A percentile compares a stretch with the other conserved stretches of the same genome.
Evolutionary conservation across 2,329 filamentous ascomycete species (phyloP).

Genomic region (Paecilomyces sp.): DNA sequence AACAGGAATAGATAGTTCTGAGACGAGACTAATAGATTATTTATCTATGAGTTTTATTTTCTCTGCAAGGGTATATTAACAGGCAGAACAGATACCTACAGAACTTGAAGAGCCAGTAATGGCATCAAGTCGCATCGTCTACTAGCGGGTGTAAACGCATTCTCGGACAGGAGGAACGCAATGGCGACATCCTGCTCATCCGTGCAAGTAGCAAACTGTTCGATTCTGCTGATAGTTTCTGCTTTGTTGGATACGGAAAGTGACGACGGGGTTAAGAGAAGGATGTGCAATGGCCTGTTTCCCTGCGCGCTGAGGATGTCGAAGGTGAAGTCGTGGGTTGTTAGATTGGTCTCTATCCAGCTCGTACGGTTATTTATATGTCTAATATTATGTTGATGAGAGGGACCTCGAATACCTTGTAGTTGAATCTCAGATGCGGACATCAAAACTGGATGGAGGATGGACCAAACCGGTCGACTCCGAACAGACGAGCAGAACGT

Average conservation of each 20-base stretch:
- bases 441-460: slow-evolving; percentile 15
- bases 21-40: slow-evolving; percentile 1
- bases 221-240: slow-evolving; percentile 12
- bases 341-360: slow-evolving; percentile 9
- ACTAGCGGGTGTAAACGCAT: slow-evolving; percentile 12
- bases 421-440: slow-evolving; percentile 5
- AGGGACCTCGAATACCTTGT: slow-evolving; percentile 10
- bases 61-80: not conserved
- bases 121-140: slow-evolving; percentile 11
- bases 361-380: not conserved
- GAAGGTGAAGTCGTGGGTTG: slow-evolving; percentile 14
- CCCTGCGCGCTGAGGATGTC: not conserved
- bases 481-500: slow-evolving; percentile 39
- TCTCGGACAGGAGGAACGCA: slow-evolving; percentile 16
- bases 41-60: slow-evolving; percentile 8
- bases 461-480: slow-evolving; percentile 28
- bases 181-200: slow-evolving; percentile 9
- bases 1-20: not conserved
- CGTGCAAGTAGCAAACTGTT: slow-evolving; percentile 6
- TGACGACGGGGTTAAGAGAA: slow-evolving; percentile 13
- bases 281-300: slow-evolving; percentile 7
- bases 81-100: slow-evolving; percentile 10
- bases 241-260: slow-evolving; percentile 9
- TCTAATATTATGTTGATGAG: too few species aligned
- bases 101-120: slow-evolving; percentile 15